Evolutionary conservation across 192 early-diverging fungal species (phyloP), one percentile per base, ranked within the genome.

Genomic region (Podila horticola): DNA sequence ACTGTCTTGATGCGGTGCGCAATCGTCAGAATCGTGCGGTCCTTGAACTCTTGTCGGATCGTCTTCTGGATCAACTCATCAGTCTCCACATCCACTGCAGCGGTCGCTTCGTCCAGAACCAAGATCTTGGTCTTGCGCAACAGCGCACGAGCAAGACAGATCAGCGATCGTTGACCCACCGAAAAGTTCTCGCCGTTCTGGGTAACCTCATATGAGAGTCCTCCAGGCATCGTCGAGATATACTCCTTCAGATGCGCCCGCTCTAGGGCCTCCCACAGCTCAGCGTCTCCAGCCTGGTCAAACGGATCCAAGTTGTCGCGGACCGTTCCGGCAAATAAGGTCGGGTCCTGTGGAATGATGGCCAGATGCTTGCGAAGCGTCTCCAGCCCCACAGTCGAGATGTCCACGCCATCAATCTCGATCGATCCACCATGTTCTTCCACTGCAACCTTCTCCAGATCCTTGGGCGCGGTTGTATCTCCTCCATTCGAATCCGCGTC

Each of bases 1-100:
- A 97, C 90, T 1, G 96, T 96, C 68, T 91, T 88, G 63, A 97
- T 69, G 5, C 96, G 91, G 69, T 99, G 97, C 7, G 97, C 97
- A 75, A 99, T 95, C 71, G 91, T 93, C 41, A 99, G 72, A 61
- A 98, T 84, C 2, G 97, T 98, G 19, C 90, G 86, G 38, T 92
- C 85, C 24, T 84, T 85, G 83, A 97, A 94, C 69, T 90, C 87
- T 17, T 89, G 82, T n/a, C 92, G 88, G 61, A 99, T 96, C 0
- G 96, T 94, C 30, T 85, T 82, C 86, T 99, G 97, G 74, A 99
- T 98, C 30, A 87, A 82, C 48, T 88, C 86, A 73, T 99, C 97
- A 0, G 95, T 97, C 62, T 90, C 87, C 64, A 92, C 91, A 75
- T 99, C 97, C 5, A 98, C 93, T 31, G 62, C 74, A 2, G 87